Evolutionary conservation across 345 rosid genomes (phyloP), one percentile per base, ranked within the genome.

Genomic region (Cardamine occulta): DNA sequence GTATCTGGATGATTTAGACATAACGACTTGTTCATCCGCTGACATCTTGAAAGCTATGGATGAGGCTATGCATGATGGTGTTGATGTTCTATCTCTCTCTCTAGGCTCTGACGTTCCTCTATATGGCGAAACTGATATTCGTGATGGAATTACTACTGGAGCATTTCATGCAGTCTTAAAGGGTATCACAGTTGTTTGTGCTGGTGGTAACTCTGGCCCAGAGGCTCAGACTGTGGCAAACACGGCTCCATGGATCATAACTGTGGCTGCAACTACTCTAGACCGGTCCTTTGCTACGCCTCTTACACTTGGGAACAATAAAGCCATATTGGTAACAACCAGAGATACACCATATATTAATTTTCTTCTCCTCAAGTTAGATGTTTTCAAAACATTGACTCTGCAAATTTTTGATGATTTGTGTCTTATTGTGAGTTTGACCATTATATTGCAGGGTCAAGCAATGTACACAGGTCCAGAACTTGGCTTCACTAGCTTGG

Each of bases 41-140:
- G 89, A 84, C 51, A 54, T 86, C 37, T 70, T 86, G 72, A 82
- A 86, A 75, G 86, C 84, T 14, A 81, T 86, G 72, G 89, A 86
- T 23, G 81, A 81, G 37, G 87, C 88, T 7, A 83, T 86, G 24
- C 78, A 83, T 52, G 89, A 84, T 26, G 86, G 89, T 8, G 86
- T 86, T 49, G 83, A 84, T 66, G 79, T 86, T 65, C 6, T 86
- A 37, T 86, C 89, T 0, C 29, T 86, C 5, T 86, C 88, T 12
- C 68, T 86, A 19, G 86, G 86, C 8, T 52, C 60, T 32, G 37
- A 14, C 0, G 35, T 32, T 32, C 52, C 83, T 78, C 48, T 78
- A 8, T 72, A 65, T 32, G 35, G 35, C 7, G 84, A 85, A 23
- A 80, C 70, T 13, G 82, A 83, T 71, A 60, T 73, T 14, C 73